Evolutionary conservation across 2,329 filamentous ascomycete genomes (phyloP), one percentile per base, ranked within the genome.

Genomic region (Neocucurbitaria cava): DNA sequence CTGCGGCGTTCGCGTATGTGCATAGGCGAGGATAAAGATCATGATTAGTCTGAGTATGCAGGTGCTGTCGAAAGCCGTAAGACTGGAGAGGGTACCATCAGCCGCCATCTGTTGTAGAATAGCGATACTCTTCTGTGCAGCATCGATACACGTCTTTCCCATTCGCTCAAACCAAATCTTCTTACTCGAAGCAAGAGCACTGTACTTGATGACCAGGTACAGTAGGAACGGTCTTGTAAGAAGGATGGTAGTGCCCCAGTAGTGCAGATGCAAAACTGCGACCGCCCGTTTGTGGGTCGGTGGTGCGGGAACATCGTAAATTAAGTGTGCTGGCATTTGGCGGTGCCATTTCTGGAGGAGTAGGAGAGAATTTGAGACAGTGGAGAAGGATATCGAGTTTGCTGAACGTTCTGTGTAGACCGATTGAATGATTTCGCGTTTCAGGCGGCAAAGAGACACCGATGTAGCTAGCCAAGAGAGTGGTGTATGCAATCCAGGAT

Each of bases 21-120:
- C 66, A 42, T 68, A 74, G 7, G 72, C 72, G 13, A 75, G 62
- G 43, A 75, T 70, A 50, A 74, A 76, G 3, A 76, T 70, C 59
- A 74, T 73, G 30, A 71, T 53, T 18, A 71, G 48, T 5, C 72
- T 64, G 5, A 76, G 58, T 8, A 75, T 51, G 44, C 71, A 71
- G 1, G 72, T 74, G 55, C 72, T 73, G 44, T 76, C 73, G 36
- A 72, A 74, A 4, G 71, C 71, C 1, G 70, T 74, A 1, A 74
- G 50, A 39, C 69, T 71, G 11, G 71, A 72, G 5, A 75, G 58
- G 1, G 58, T 67, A 20, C 61, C 51, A 28, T 66, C 61, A 1
- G 36, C 56, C 1, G 61, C 62, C 72, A 76, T 74, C 9, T 66
- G 59, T 17, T 69, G 61, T 23, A 74, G 52, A 3, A 75, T 66